Percentiles rank a stretch among this genome's conserved stretches.
Conservation (phyloP, 2,329 filamentous ascomycete genomes). For the Dactylella cylindrospora region DNA sequence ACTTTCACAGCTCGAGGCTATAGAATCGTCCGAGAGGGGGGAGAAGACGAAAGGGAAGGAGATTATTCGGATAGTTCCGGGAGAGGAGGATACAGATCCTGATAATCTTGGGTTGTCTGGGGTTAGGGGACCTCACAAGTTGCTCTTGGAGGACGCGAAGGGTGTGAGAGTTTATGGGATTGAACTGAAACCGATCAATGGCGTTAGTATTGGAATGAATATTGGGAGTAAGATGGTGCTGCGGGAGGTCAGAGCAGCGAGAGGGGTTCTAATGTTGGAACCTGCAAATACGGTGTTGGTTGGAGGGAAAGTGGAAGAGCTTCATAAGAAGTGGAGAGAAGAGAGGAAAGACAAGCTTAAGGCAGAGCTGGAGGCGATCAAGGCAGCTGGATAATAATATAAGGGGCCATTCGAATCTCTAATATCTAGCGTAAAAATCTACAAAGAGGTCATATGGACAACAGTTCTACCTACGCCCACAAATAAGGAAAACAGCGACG, state of each 20-base stretch:
- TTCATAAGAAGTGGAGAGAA: constrained; percentile 76
- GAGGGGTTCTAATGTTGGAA: constrained; percentile 78
- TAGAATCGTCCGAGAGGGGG: constrained; percentile 71
- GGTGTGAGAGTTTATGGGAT: constrained; percentile 71
- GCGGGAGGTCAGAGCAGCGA: constrained; percentile 63
- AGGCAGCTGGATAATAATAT: constrained; percentile 7
- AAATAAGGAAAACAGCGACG: no score
- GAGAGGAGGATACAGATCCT: constrained; percentile 52
- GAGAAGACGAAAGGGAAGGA: constrained; percentile 75
- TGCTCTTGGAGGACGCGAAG: constrained; percentile 77
- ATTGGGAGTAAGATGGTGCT: constrained; percentile 84
- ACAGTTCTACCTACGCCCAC: not conserved
- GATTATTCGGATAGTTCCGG: constrained; percentile 71
- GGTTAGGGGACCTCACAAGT: constrained; percentile 66
- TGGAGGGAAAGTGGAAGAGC: constrained; percentile 81
- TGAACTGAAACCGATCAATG: constrained; percentile 68
- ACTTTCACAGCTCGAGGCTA: constrained; percentile 83
- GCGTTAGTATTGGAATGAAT: constrained; percentile 65
- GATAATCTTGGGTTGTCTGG: constrained; percentile 29
- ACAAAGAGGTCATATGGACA: not conserved
- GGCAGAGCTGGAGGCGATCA: constrained; percentile 57
- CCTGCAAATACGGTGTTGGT: constrained; percentile 68
- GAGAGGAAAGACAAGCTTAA: constrained; percentile 70
- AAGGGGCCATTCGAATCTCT: not conserved
- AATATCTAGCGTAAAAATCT: not conserved